Evolutionary conservation across 495 filamentous ascomycete species (phyloP).

Genomic region (Pseudomonodictys pantanalensis): DNA sequence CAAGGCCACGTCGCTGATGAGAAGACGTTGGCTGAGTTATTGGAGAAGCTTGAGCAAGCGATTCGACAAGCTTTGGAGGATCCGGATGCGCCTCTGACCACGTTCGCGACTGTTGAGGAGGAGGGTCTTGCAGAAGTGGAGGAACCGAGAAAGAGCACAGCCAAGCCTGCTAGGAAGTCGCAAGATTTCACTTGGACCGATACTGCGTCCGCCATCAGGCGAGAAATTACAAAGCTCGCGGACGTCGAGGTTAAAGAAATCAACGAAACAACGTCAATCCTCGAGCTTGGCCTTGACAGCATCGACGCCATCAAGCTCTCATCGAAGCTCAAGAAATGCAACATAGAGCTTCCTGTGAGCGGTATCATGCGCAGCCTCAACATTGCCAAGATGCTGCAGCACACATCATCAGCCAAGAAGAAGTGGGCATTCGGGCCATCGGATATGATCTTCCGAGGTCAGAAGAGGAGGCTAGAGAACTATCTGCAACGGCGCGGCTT

Average conservation of each 20-base stretch:
- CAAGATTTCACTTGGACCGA: conserved; percentile 54
- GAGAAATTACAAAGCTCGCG: conserved; percentile 60
- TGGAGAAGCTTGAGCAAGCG: conserved; percentile 43
- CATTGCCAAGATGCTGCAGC: conserved; percentile 52
- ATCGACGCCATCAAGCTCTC: conserved; percentile 69
- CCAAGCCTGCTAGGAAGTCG: conserved; percentile 12
- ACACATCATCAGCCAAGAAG: conserved; percentile 14
- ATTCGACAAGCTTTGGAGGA: conserved; percentile 33
- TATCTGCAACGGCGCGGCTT: conserved; percentile 7
- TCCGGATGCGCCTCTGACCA: conserved; percentile 16
- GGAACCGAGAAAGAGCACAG: background rate
- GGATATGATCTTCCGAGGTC: conserved; percentile 17
- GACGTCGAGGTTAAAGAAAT: conserved; percentile 51
- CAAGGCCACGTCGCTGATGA: conserved; percentile 43
- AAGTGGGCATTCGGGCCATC: background rate
- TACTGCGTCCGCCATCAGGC: conserved; percentile 49
- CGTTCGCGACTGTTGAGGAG: background rate
- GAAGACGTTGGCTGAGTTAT: conserved; percentile 36
- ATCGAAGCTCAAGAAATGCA: conserved; percentile 57
- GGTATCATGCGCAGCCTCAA: conserved; percentile 66
- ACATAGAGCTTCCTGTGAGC: conserved; percentile 61
- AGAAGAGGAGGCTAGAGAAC: conserved; percentile 37
- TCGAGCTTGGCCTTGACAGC: conserved; percentile 66
- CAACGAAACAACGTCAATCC: conserved; percentile 53
- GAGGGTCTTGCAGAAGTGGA: background rate